Evolutionary conservation across 148 eudicot species (phyloP).

Genomic region (Pharnaceum exiguum): DNA sequence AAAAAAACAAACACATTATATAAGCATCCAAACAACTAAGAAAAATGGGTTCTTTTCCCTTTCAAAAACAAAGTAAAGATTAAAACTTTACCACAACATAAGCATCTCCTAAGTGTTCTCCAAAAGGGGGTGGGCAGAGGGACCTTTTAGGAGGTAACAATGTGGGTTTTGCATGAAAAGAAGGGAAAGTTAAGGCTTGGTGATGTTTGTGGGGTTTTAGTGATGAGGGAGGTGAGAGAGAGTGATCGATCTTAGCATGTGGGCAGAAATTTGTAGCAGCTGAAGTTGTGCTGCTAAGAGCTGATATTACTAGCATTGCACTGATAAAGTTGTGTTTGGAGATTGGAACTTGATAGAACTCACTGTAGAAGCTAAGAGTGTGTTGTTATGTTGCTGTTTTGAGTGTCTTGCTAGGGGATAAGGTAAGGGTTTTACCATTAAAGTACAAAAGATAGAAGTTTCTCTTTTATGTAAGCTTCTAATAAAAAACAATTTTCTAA

Average conservation of each 20-base stretch:
- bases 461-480: too few relatives aligned
- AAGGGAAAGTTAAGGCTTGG: conserved; percentile 24
- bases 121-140: conserved; percentile 56
- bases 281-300: conserved; percentile 13
- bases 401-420: too few relatives aligned
- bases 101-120: conserved; percentile 68
- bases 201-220: conserved; percentile 19
- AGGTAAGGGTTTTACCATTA: too few relatives aligned
- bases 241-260: conserved; percentile 14
- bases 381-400: too few relatives aligned
- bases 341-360: too few relatives aligned
- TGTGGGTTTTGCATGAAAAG: conserved; percentile 23
- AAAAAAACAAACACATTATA: conserved; percentile 7
- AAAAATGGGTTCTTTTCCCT: not conserved
- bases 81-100: conserved; percentile 78
- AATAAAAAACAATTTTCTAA: too few relatives aligned
- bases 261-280: conserved; percentile 20
- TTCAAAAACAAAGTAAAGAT: not conserved
- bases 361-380: too few relatives aligned
- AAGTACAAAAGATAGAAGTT: too few relatives aligned
- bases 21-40: not conserved
- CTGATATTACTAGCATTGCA: conserved; percentile 34
- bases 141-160: conserved; percentile 30
- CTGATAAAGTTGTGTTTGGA: not conserved
- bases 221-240: conserved; percentile 1